Conservation (phyloP, 2,329 filamentous ascomycete species). For the Bipolaris gigantea region DNA sequence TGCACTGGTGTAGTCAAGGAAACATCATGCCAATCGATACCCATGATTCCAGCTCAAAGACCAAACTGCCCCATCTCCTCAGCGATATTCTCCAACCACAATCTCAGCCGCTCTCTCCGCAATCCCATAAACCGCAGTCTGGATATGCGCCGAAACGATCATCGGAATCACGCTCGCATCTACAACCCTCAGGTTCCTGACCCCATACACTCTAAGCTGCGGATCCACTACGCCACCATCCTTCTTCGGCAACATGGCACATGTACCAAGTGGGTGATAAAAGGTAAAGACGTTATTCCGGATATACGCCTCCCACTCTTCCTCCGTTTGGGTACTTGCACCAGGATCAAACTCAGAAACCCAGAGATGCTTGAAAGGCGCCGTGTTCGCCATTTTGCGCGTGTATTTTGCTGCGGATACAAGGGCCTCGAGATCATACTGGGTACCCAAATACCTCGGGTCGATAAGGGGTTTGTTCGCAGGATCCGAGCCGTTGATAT, state of each 20-base stretch:
- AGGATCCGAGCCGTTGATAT: slow-evolving; percentile 20
- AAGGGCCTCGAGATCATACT: slow-evolving; percentile 22
- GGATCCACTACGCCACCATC: slow-evolving; percentile 24
- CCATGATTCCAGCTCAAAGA: background rate
- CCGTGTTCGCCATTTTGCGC: slow-evolving; percentile 24
- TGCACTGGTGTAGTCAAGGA: background rate
- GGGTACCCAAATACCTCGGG: slow-evolving; percentile 23
- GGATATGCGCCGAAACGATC: slow-evolving; percentile 23
- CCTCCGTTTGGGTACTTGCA: slow-evolving; percentile 18
- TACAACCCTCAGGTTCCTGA: slow-evolving; percentile 11
- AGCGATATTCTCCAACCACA: slow-evolving; percentile 15
- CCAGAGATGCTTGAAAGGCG: slow-evolving; percentile 31
- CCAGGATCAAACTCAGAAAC: slow-evolving; percentile 34
- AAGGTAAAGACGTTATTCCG: slow-evolving; percentile 16
- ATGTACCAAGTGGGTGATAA: slow-evolving; percentile 41
- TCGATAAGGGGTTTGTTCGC: slow-evolving; percentile 21
- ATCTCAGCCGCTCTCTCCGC: slow-evolving; percentile 28
- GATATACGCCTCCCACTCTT: slow-evolving; percentile 23
- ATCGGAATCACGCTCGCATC: slow-evolving; percentile 28
- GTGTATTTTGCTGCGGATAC: slow-evolving; percentile 22
- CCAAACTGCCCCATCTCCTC: background rate
- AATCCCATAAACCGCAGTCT: slow-evolving; percentile 32
- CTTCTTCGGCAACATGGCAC: slow-evolving; percentile 28
- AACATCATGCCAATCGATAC: background rate
- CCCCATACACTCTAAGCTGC: slow-evolving; percentile 25